Evolutionary conservation across 495 filamentous ascomycete species (phyloP).

Genomic region (Penicillium argentinense): DNA sequence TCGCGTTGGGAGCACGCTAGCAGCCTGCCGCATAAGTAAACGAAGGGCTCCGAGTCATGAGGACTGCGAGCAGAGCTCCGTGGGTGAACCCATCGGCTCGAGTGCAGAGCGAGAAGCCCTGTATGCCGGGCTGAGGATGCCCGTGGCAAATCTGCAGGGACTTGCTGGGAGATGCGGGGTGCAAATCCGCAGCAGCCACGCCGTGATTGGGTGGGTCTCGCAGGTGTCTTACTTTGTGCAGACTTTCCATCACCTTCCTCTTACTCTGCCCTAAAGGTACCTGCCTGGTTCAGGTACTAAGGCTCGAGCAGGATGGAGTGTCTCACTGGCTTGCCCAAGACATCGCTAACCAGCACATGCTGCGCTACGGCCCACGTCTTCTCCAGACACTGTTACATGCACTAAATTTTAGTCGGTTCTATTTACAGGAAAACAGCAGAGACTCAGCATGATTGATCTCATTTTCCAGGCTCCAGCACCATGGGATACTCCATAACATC

Average conservation of each 20-base stretch:
- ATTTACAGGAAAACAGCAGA: slow-evolving; percentile 3
- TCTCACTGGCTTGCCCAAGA: slow-evolving; percentile 14
- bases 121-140: too few relatives aligned
- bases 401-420: slow-evolving; percentile 8
- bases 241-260: background rate
- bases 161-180: slow-evolving; percentile 8
- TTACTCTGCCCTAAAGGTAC: too few relatives aligned
- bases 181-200: background rate
- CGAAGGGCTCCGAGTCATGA: too few relatives aligned
- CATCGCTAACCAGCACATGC: slow-evolving; percentile 4
- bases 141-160: background rate
- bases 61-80: too few relatives aligned
- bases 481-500: too few relatives aligned
- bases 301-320: too few relatives aligned
- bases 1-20: too few relatives aligned
- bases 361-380: background rate
- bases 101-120: too few relatives aligned
- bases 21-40: too few relatives aligned
- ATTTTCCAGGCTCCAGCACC: background rate
- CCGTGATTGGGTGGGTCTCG: slow-evolving; percentile 13
- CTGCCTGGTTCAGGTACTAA: too few relatives aligned
- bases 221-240: slow-evolving; percentile 9
- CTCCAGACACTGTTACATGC: slow-evolving; percentile 13
- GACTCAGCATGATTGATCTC: background rate
- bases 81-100: too few relatives aligned